Evolutionary conservation across 768 basidiomycete species (phyloP).

Genomic region (Xanthoconium stramineum): DNA sequence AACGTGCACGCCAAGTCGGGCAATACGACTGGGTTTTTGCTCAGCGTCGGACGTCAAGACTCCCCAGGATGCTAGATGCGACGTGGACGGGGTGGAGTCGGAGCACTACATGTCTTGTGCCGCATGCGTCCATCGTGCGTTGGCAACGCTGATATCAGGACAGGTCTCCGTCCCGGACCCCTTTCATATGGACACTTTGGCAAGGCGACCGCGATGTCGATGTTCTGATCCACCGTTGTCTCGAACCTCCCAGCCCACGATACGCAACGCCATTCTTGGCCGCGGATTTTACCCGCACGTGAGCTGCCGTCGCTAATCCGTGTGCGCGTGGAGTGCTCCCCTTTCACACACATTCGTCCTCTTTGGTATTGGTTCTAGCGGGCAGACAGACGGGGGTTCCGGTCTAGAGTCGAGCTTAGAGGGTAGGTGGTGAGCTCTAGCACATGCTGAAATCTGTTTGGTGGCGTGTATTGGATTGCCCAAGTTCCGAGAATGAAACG

Average conservation of each 20-base stretch:
- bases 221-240: not conserved
- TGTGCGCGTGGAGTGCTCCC: not conserved
- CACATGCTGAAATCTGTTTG: no score
- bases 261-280: not conserved
- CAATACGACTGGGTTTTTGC: not conserved
- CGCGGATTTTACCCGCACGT: no score
- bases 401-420: no score
- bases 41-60: not conserved
- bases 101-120: no score
- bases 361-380: not conserved
- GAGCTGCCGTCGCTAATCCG: not conserved
- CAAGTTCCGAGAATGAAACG: no score
- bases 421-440: no score
- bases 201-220: not conserved
- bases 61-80: no score
- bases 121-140: not conserved
- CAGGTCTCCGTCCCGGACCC: no score
- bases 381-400: no score
- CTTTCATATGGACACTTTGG: not conserved
- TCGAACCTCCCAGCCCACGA: not conserved
- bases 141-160: no score
- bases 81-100: not conserved
- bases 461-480: no score
- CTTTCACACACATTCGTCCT: not conserved
- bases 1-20: no score